Evolutionary conservation across 139 green algal species (phyloP).

Genomic region (Picochlorum sp.): DNA sequence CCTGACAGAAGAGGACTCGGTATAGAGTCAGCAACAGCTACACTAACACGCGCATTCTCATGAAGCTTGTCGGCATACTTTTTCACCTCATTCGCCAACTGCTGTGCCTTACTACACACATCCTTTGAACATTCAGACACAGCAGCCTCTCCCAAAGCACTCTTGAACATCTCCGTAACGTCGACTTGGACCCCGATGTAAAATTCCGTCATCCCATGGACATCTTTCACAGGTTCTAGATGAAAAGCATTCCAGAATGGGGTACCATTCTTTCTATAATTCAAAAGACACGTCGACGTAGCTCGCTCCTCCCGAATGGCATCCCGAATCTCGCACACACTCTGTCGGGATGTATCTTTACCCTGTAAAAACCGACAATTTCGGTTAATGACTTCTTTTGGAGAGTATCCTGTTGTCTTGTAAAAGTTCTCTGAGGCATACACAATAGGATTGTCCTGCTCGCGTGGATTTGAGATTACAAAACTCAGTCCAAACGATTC

Average conservation of each 20-base stretch:
- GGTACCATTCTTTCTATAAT: constrained; percentile 46
- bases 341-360: constrained; percentile 13
- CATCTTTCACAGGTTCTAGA: constrained; percentile 27
- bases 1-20: constrained; percentile 36
- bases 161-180: constrained; percentile 30
- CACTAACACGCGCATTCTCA: background rate
- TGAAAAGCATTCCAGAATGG: constrained; percentile 42
- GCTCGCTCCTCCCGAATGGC: constrained; percentile 35
- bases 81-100: constrained; percentile 9
- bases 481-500: constrained; percentile 9
- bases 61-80: constrained; percentile 4
- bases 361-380: constrained; percentile 63
- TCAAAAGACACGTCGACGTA: constrained; percentile 43
- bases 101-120: constrained; percentile 3
- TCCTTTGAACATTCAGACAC: constrained; percentile 3
- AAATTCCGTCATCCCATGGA: constrained; percentile 31
- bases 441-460: constrained; percentile 48
- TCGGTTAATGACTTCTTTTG: constrained; percentile 43
- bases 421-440: constrained; percentile 47
- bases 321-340: constrained; percentile 37
- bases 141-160: background rate
- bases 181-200: constrained; percentile 77
- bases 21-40: constrained; percentile 19
- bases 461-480: constrained; percentile 18
- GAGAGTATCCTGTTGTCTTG: constrained; percentile 42